Evolutionary conservation across 2,329 filamentous ascomycete species (phyloP).

Genomic region (Fusarium subglutinans): DNA sequence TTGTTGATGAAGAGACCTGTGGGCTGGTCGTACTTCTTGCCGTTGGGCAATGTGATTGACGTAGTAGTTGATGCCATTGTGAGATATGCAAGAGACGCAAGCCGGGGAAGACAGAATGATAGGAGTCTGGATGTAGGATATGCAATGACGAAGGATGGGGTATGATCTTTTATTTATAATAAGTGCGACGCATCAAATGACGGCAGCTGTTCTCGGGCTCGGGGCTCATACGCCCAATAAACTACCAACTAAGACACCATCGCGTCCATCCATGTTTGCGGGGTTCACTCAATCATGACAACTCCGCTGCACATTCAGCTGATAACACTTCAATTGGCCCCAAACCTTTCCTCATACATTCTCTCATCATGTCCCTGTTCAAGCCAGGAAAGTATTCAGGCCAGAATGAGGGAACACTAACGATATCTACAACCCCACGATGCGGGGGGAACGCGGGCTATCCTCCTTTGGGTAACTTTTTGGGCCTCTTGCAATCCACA

Average conservation of each 20-base stretch:
- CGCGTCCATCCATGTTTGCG: neutral
- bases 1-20: conserved; percentile 44
- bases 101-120: neutral
- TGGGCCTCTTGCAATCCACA: conserved; percentile 10
- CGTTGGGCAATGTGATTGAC: conserved; percentile 39
- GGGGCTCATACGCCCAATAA: neutral
- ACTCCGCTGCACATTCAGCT: neutral
- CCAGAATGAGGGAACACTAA: conserved; percentile 7
- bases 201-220: neutral
- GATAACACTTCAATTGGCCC: neutral
- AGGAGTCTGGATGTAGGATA: neutral
- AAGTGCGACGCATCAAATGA: neutral
- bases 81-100: neutral
- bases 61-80: conserved; percentile 29
- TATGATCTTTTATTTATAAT: conserved; percentile 23
- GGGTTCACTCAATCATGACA: neutral
- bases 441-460: conserved; percentile 17
- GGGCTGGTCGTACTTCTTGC: conserved; percentile 51
- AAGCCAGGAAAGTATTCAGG: conserved; percentile 24
- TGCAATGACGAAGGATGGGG: neutral
- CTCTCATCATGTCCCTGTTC: neutral
- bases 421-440: neutral
- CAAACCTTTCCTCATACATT: neutral
- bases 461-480: conserved; percentile 31
- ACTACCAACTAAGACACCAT: neutral